Base-by-base conservation (phyloP, 2,329 filamentous ascomycete species). In the Exophiala sp. region DNA sequence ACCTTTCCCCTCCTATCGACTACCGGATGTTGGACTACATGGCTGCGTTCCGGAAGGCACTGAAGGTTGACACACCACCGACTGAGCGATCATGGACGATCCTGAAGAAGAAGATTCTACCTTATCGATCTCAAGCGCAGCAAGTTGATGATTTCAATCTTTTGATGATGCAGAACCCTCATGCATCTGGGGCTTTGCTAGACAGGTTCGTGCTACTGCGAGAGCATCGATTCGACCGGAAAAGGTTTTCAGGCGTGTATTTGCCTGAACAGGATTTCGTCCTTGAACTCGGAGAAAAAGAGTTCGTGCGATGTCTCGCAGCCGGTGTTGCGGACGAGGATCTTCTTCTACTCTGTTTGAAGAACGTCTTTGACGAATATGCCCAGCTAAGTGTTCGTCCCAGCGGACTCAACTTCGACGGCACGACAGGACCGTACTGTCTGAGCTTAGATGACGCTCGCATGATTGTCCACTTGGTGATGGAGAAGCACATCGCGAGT, bases 1-100 rank as follows among this genome's bases (percentile, higher is more conserved):
- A 69, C 20, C 63, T 75, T 10, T 61, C 59, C 7, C 70, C 71
- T 2, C 69, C 73, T 8, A 71, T 75, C 45, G 61, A 50, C 24
- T 33, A 60, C 38, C 61, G 62, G 11, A 64, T 69, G 33, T 61
- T 75, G 55, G 65, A 69, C 54, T 65, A 63, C 20, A 74, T 73
- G 52, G 64, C 68, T 1, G 69, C 71, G 1, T 75, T 71, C 57
- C 65, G 68, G 14, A 65, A 68, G 20, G 66, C 70, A 16, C 62
- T 74, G 33, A 66, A 68, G 18, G 67, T 71, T 38, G 71, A 70
- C 21, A 43, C 54, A 35, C 36, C 51, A 8, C 59, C 65, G 7
- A 67, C 63, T 34, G 55, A 62, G 3, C 62, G 65, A 42, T 59
- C 63, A 7, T 70, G 67, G 66, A 58, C 61, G 14, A 51, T 57